Evolutionary conservation across 176 grass and related monocot species (phyloP).

Genomic region (Triticum timopheevii): DNA sequence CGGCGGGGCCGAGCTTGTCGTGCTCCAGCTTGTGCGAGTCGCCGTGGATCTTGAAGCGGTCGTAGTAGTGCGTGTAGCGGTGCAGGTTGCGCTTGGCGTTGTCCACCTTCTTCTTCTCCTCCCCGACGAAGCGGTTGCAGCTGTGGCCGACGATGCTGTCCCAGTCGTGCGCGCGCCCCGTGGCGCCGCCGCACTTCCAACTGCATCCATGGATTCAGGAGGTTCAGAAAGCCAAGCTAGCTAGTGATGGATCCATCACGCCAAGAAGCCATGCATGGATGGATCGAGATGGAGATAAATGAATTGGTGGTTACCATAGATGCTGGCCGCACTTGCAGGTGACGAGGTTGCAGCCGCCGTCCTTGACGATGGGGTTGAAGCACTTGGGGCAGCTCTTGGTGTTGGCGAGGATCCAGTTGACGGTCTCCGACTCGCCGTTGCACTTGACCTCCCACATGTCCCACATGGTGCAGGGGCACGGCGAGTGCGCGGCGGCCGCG

Average conservation of each 20-base stretch:
- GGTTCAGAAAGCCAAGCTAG: neutral
- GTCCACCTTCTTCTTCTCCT: conserved; percentile 36
- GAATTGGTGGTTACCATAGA: conserved; percentile 36
- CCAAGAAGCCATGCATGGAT: no score
- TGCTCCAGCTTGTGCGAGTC: conserved; percentile 30
- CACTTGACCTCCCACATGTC: conserved; percentile 25
- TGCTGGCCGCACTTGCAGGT: conserved; percentile 31
- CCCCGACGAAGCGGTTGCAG: conserved; percentile 39
- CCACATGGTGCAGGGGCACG: conserved; percentile 44
- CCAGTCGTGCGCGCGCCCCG: neutral
- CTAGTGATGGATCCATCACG: neutral
- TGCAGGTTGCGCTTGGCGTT: neutral
- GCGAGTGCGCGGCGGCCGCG: conserved; percentile 25
- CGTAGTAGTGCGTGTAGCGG: conserved; percentile 47
- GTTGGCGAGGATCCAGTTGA: conserved; percentile 42
- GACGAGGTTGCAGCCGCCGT: conserved; percentile 43
- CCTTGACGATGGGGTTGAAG: conserved; percentile 44
- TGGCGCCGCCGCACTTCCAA: conserved; percentile 53
- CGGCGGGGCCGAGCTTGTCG: neutral
- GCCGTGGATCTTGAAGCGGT: conserved; percentile 27
- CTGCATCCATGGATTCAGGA: neutral
- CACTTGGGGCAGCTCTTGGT: conserved; percentile 67
- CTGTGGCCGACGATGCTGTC: neutral
- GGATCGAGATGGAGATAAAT: no score
- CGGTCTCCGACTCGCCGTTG: conserved; percentile 6